Base-by-base conservation (phyloP, 176 grass and related monocot species). In the Carex parvula region DNA sequence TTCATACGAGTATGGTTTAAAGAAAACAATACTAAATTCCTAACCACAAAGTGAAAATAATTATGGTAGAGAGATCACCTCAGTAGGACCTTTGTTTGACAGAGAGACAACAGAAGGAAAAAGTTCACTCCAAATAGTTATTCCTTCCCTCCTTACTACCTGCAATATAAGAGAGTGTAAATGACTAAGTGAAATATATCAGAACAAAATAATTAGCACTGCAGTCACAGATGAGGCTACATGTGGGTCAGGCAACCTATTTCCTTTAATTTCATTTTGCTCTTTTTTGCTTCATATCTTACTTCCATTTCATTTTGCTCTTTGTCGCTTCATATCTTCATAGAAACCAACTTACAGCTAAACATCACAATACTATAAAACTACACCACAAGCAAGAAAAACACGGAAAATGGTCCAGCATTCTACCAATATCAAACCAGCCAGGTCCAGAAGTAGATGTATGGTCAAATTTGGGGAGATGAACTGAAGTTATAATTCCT, bases 61-160 rank as follows among this genome's bases (percentile, higher is more conserved):
- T 44, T 30, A 64, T 80, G 79, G 58, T 44, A 84, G 63, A 83
- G 39, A 56, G 60, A 35, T 82, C 87, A 98, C 96, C 91, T 98
- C 96, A 0, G 88, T 81, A 37, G 93, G 91, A 66, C 96, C 96
- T 64, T 69, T 86, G 60, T 89, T 92, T 32, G 93, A 95, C 70
- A 98, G 71, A 78, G 93, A 93, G 88, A 92, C 91, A 78, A 98
- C 84, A 84, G 88, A 95, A 46, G 91, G 96, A 80, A 95, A 79
- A 63, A 98, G 84, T 13, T 90, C 94, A 84, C 87, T 94, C 93
- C 85, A 95, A 56, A 98, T 74, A 81, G 80, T 71, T 87, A 98
- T 84, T 83, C 93, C 92, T 91, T 98, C 96, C 83, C 96, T 93
- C 89, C 96, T 87, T 85, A 98, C 89, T 80, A 98, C 96, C 96